A percentile compares a stretch with the other conserved stretches of the same genome.
Conservation (phyloP, 306 rosid genomes). For the Corylus avellana region DNA sequence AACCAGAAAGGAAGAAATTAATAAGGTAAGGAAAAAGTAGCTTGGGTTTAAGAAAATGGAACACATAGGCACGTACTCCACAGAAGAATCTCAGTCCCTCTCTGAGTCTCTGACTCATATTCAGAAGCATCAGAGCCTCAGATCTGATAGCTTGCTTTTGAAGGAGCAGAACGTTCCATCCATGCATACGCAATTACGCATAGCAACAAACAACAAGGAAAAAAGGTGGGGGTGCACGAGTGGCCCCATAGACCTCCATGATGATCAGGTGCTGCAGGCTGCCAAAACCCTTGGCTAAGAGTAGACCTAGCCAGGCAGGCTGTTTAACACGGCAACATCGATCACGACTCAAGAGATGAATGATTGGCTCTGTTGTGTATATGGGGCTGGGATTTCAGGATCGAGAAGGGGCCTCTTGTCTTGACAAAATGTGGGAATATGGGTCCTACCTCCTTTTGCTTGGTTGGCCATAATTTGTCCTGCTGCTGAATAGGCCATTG, state of each 20-base stretch:
- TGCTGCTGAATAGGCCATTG: conserved; percentile 23
- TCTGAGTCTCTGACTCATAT: conserved; percentile 12
- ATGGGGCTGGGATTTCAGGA: neutral
- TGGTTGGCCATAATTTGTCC: conserved; percentile 37
- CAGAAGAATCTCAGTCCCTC: conserved; percentile 42
- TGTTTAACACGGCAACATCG: conserved; percentile 16
- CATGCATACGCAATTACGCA: conserved; percentile 41
- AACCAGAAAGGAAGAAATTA: neutral
- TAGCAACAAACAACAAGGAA: conserved; percentile 25
- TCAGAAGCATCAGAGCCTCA: conserved; percentile 30
- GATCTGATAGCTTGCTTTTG: conserved; percentile 41
- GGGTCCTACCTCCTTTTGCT: conserved; percentile 11
- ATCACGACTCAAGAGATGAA: conserved; percentile 12
- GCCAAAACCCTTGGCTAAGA: neutral
- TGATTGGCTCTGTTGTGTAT: conserved; percentile 9
- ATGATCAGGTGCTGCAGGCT: conserved; percentile 50
- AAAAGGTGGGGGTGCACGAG: conserved; percentile 34
- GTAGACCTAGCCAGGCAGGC: neutral
- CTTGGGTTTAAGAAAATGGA: neutral
- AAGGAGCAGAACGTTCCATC: conserved; percentile 61
- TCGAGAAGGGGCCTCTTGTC: neutral
- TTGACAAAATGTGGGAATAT: conserved; percentile 15
- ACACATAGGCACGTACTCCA: conserved; percentile 29
- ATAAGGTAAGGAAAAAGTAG: neutral
- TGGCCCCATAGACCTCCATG: conserved; percentile 53